Evolutionary conservation across 225 moss, liverwort and hornwort genomes (phyloP), one percentile per base, ranked within the genome.

Genomic region (Climacium dendroides): DNA sequence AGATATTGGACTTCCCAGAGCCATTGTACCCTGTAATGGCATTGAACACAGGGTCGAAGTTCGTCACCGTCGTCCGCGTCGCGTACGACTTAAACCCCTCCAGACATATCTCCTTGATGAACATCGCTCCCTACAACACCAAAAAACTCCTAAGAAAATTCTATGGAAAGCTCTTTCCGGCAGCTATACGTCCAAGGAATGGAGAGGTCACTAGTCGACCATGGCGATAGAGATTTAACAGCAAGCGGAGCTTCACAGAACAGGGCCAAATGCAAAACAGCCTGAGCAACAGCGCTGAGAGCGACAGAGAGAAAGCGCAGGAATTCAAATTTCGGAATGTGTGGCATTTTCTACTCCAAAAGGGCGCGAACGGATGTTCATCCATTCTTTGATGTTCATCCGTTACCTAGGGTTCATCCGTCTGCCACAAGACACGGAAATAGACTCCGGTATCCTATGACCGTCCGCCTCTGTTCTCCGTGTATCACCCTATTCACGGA

Each of bases 81-180:
- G 97, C 96, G 73, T 98, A 98, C 64, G 98, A 98, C 88, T 98
- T 98, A 85, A 98, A 98, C 34, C 98, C 98, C 59, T 98, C 98
- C 80, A 98, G 93, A 78, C 95, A 94, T 48, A 98, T 92, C 95
- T 98, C 98, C 90, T 98, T 98, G 89, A 98, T 92, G 88, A 94
- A 97, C 98, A 98, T 98, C 58, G 90, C 89, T 86, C 83, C 86
- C 62, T 35, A 22, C 76, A 47, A 48, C 65, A 39, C 74, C 58
- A n/a, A 57, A 82, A 78, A 58, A 0, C n/a, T 34, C 48, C 30
- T 9, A 4, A 77, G 50, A 48, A 76, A 63, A 26, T 37, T 82
- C 43, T 45, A 39, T 17, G 35, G 14, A 74, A 74, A 45, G 47
- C 53, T 76, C 45, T 75, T 19, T 8, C 8, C 67, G 35, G 66